Base-by-base conservation (phyloP, 306 rosid genomes). In the Lathyrus sativus region DNA sequence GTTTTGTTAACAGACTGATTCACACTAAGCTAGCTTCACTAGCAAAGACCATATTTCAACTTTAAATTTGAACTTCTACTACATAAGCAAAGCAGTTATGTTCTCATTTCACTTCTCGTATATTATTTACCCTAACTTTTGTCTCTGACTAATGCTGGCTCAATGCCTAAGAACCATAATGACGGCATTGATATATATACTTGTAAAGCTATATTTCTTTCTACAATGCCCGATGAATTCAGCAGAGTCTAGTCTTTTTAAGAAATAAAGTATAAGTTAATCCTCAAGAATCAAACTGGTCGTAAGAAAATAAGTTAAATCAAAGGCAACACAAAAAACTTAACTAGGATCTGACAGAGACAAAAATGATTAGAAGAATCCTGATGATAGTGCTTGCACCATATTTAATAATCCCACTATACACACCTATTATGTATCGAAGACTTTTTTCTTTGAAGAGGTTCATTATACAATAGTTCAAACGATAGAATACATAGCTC, bases 201-300 rank as follows among this genome's bases (percentile, higher is more conserved):
- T 11, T 17, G 15, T 15, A 55, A 42, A 62, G 5, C 19, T 50
- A 5, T 76, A 43, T 42, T 43, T 24, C 14, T 48, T 48, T 31
- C 7, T 9, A 45, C 31, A 68, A 68, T 46, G 58, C 31, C 67
- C 42, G 56, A 46, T 50, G 58, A 66, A 49, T 44, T 41, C 22
- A 31, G 7, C 15, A 41, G 12, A 41, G 60, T 57, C 69, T 31
- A 9, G 39, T 35, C 54, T 45, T 24, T 24, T 24, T 35, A n/a
- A 61, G 19, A 15, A 71, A 58, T 43, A 46, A 24, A 64, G 18
- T 45, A 33, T 17, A 60, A 18, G 14, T 17, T 42, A 68, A 24
- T 22, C 48, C 24, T 57, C 69, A 43, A 41, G 43, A 65, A 68
- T 48, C 73, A 63, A 71, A 58, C 24, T 57, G 18, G 63, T 71